Base-by-base conservation (phyloP, 805 yeast species). In the Hyphopichia homilentoma region DNA sequence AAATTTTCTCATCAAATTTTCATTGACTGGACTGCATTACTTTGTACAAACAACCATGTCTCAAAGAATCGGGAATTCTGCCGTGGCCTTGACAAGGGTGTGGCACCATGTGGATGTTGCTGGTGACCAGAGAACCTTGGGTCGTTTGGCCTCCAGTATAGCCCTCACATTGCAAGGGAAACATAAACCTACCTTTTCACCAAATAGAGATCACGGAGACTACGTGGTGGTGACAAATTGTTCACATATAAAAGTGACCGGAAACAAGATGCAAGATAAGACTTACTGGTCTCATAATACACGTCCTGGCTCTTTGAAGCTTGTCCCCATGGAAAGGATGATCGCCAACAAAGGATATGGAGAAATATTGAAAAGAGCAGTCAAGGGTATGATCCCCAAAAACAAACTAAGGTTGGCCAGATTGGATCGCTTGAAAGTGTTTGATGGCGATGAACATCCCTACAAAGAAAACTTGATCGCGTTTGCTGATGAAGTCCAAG, bases 21-120 rank as follows among this genome's bases (percentile, higher is more conserved):
- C n/a, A n/a, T n/a, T n/a, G n/a, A n/a, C n/a, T n/a, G n/a, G n/a
- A n/a, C n/a, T n/a, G n/a, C n/a, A n/a, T n/a, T n/a, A n/a, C n/a
- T n/a, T n/a, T n/a, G 11, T 20, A 20, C 11, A 20, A 8, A 20
- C 22, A 14, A 34, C 17, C 22, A 57, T 57, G 62, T 58, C 64
- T 19, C 62, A 57, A 36, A 55, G 61, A 38, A 48, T 57, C 25
- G 64, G 64, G 32, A 48, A 41, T 62, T 76, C 87, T 4, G 85
- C 81, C 4, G 68, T 81, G 14, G 85, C 94, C 3, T 78, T 84
- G 45, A 81, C 95, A 25, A 74, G 95, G 44, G 71, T 81, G 26
- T 93, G 99, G 99, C 97, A 90, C 55, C 96, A 89, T 54, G 84
- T 93, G 21, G 97, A 94, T 56, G 74, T 87, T 21, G 85, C 95